Evolutionary conservation across 495 filamentous ascomycete genomes (phyloP), one percentile per base, ranked within the genome.

Genomic region (Penicillium cinerascens): DNA sequence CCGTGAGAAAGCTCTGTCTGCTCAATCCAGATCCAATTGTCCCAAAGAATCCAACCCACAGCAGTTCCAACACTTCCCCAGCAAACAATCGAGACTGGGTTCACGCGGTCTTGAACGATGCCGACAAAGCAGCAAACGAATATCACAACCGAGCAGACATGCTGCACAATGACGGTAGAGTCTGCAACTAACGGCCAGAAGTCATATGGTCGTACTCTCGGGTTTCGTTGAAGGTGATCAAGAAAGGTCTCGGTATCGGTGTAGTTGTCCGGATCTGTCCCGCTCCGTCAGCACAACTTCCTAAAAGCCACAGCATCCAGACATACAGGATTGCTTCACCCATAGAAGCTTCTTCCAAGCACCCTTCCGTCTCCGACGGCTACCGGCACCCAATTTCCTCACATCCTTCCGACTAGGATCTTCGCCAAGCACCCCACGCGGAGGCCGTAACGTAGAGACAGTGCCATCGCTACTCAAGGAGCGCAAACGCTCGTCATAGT

Each of bases 161-260:
- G 93, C 63, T 98, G 93, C 11, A 97, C 87, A 55, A 98, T 96
- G 45, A 97, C 91, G 6, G 93, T 98, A 11, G 89, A 92, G 63
- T 97, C 93, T 51, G 91, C 87, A 35, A 97, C 89, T 5, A 98
- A 78, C 2, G 91, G 89, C 91, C 95, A 98, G 74, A 98, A 98
- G 64, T 97, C 91, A 64, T 98, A 98, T 0, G 93, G 92, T 39
- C 91, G 86, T 37, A 97, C 84, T 16, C 91, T 85, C 11, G 92
- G 93, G 67, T 98, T 98, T 20, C 92, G 86, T 67, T 98, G 95
- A 9, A 98, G 82, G 56, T 96, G 89, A 61, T 95, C 92, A 50
- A 98, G 87, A 60, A 98, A 98, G 20, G 91, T 96, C 41, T 87
- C 86, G 65, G 91, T 89, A 66, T 98, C 93, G 43, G 95, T 97